Evolutionary conservation across 768 basidiomycete species (phyloP).

Genomic region (Rickenella mellea): DNA sequence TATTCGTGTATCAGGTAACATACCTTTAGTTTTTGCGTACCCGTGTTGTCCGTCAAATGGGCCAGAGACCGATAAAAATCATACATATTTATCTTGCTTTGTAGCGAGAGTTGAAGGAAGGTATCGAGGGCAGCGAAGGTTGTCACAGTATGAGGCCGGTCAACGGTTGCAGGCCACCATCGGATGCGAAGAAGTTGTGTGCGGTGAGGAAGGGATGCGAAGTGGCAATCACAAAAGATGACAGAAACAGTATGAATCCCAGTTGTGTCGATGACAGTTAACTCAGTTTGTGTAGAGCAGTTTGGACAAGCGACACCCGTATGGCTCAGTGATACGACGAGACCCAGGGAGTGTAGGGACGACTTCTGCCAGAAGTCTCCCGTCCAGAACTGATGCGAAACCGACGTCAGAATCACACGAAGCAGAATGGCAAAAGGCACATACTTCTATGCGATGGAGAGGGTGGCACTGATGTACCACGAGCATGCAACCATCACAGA

Average conservation of each 20-base stretch:
- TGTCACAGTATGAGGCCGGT: constrained; percentile 3
- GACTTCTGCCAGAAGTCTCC: constrained; percentile 4
- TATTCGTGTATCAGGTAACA: background rate
- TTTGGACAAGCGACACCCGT: background rate
- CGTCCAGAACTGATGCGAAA: background rate
- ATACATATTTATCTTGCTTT: constrained; percentile 8
- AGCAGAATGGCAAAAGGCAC: too few relatives aligned
- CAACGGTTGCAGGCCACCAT: constrained; percentile 9
- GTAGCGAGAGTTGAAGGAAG: constrained; percentile 7
- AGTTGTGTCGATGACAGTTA: constrained; percentile 5
- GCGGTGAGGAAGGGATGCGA: background rate
- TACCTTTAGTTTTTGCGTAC: background rate
- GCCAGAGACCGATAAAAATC: constrained; percentile 6
- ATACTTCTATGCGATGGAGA: background rate
- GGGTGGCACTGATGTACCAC: background rate
- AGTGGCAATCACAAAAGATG: background rate
- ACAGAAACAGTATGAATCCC: constrained; percentile 9
- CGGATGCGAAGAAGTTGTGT: constrained; percentile 6
- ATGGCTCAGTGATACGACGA: constrained; percentile 7
- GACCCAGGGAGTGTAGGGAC: constrained; percentile 3
- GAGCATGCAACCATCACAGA: background rate
- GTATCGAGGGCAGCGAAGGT: constrained; percentile 5
- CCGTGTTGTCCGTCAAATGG: background rate
- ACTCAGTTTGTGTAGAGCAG: background rate
- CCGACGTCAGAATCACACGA: too few relatives aligned